Conservation (phyloP, 352 stramenopile genomes). For the Pythium plurisporium region DNA sequence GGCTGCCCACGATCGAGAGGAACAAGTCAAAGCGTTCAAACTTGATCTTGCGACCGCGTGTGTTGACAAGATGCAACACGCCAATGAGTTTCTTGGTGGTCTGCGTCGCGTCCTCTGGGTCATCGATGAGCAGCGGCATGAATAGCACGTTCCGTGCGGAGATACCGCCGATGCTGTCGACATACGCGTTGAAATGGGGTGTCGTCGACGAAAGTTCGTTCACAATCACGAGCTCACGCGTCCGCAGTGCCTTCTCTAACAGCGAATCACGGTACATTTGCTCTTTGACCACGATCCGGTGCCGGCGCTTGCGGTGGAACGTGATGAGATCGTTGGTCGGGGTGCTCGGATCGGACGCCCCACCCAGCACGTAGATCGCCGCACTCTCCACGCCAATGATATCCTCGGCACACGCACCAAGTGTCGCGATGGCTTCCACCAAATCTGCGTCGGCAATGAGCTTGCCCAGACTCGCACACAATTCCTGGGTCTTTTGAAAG, state of each 20-base stretch:
- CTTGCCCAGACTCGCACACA: constrained; percentile 58
- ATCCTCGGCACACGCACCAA: constrained; percentile 51
- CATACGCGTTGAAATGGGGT: constrained; percentile 52
- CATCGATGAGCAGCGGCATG: constrained; percentile 53
- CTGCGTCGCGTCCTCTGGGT: constrained; percentile 24
- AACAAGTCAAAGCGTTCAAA: constrained; percentile 74
- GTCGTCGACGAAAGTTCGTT: constrained; percentile 43
- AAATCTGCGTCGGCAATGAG: constrained; percentile 60
- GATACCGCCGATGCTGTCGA: constrained; percentile 60
- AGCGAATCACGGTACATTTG: constrained; percentile 48
- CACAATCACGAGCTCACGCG: constrained; percentile 54
- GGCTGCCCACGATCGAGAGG: constrained; percentile 67
- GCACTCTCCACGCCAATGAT: constrained; percentile 72
- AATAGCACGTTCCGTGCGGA: constrained; percentile 55
- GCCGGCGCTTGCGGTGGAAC: constrained; percentile 65
- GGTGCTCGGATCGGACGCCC: background rate
- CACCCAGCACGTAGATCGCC: constrained; percentile 54
- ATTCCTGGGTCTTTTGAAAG: constrained; percentile 74
- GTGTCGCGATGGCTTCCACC: constrained; percentile 48
- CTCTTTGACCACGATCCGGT: constrained; percentile 49
- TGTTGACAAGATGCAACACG: constrained; percentile 68
- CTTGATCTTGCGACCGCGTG: constrained; percentile 44
- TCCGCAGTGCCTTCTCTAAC: constrained; percentile 40
- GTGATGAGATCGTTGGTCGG: constrained; percentile 49
- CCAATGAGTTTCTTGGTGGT: constrained; percentile 46